Evolutionary conservation across 2,329 filamentous ascomycete species (phyloP).

Genomic region (Ceratocystiopsis sp.): DNA sequence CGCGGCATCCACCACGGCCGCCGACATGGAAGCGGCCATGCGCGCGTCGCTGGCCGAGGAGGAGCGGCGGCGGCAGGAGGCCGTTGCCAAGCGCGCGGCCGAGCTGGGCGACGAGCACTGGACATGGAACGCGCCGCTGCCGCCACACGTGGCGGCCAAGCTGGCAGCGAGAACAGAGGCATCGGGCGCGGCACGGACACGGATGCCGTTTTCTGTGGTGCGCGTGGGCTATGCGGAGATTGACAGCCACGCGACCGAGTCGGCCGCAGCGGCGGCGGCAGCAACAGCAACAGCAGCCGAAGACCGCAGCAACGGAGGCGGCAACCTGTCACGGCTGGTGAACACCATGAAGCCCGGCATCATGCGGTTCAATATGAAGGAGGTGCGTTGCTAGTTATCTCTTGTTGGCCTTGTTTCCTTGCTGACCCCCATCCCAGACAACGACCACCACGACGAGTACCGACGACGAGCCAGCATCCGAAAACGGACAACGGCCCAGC

Average conservation of each 20-base stretch:
- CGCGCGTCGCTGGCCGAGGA: constrained; percentile 48
- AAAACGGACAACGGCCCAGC: neutral
- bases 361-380: constrained; percentile 18
- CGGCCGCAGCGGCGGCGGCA: constrained; percentile 16
- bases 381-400: constrained; percentile 9
- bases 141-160: constrained; percentile 13
- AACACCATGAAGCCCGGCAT: constrained; percentile 7
- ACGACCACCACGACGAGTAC: neutral
- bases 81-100: constrained; percentile 43
- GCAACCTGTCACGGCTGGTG: neutral
- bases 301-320: neutral
- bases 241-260: constrained; percentile 19
- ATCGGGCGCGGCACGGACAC: neutral
- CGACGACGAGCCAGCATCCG: neutral
- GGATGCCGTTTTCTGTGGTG: constrained; percentile 32
- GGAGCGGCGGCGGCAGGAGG: constrained; percentile 45
- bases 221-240: constrained; percentile 37
- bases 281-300: neutral
- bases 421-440: neutral
- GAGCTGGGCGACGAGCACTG: constrained; percentile 56
- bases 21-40: constrained; percentile 39
- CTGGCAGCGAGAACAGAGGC: constrained; percentile 16
- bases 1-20: constrained; percentile 16
- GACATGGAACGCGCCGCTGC: constrained; percentile 43
- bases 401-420: too few relatives aligned